Conservation (phyloP, 176 grass and related monocot species). For the Urochloa ruziziensis region DNA sequence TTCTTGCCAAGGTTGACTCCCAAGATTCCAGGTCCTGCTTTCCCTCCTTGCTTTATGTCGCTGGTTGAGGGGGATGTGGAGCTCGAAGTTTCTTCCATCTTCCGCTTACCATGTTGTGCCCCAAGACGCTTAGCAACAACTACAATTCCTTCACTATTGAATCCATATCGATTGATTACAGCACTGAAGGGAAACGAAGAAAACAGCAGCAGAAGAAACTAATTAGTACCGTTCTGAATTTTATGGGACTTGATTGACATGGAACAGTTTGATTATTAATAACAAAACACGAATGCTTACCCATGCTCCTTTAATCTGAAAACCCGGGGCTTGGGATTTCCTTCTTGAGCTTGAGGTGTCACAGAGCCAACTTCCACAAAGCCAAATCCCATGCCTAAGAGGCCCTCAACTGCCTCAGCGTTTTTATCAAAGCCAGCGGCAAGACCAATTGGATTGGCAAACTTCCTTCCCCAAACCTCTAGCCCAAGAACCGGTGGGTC, state of each 20-base stretch:
- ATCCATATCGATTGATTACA: slow-evolving; percentile 87
- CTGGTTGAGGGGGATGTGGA: slow-evolving; percentile 29
- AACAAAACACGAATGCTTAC: slow-evolving; percentile 44
- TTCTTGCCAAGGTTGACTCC: slow-evolving; percentile 99
- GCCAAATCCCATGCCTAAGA: slow-evolving; percentile 89
- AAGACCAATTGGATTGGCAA: slow-evolving; percentile 86
- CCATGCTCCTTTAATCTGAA: slow-evolving; percentile 79
- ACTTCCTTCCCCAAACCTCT: slow-evolving; percentile 87
- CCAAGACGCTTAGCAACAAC: slow-evolving; percentile 95
- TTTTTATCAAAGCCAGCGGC: slow-evolving; percentile 99
- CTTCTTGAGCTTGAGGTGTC: slow-evolving; percentile 90
- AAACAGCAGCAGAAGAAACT: slow-evolving; percentile 20
- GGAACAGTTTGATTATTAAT: background rate
- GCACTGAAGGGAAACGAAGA: slow-evolving; percentile 47
- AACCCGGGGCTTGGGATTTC: slow-evolving; percentile 92
- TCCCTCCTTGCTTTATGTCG: slow-evolving; percentile 80
- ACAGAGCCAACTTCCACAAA: slow-evolving; percentile 99
- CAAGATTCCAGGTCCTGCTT: slow-evolving; percentile 94
- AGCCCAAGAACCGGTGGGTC: slow-evolving; percentile 76
- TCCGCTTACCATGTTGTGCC: slow-evolving; percentile 96
- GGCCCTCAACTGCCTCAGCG: slow-evolving; percentile 86
- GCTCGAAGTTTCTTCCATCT: slow-evolving; percentile 90
- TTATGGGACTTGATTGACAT: background rate
- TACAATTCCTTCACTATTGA: slow-evolving; percentile 94
- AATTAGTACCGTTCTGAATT: background rate